phyloP scores from a whole-genome alignment of 176 grass and related monocot species.

The Paspalum notatum region DNA sequence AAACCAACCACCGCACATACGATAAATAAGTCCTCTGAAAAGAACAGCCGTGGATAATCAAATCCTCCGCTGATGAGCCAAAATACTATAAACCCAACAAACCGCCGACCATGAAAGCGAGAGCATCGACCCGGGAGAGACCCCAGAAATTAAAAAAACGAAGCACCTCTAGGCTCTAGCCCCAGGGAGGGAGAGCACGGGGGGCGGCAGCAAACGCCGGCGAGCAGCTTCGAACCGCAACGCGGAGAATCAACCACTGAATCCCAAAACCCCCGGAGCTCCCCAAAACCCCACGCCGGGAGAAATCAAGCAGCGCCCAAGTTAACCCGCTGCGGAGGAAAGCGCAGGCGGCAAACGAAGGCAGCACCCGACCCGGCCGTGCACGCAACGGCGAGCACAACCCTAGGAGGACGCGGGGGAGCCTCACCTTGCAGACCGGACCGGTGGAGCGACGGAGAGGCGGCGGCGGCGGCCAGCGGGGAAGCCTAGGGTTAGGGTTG shows the following conservation, averaged over 20 bases:
- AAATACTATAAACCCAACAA: background rate
- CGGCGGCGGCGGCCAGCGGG: conserved; percentile 14
- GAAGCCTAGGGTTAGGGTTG: conserved; percentile 62
- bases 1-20: background rate
- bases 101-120: conserved; percentile 8
- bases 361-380: background rate
- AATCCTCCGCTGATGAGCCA: background rate
- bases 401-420: background rate
- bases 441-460: background rate
- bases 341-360: background rate
- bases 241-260: background rate
- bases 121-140: background rate
- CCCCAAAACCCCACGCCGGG: background rate
- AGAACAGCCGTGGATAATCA: background rate
- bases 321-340: background rate
- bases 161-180: background rate
- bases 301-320: background rate
- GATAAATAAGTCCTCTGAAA: background rate
- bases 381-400: background rate
- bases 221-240: background rate
- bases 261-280: conserved; percentile 20
- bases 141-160: background rate
- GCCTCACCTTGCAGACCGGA: conserved; percentile 15
- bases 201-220: background rate
- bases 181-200: background rate